These are phyloP conservation scores for Patellaria atrata DNA, from an alignment of 495 filamentous ascomycete genomes.

Conservation along the genomic window DNA sequence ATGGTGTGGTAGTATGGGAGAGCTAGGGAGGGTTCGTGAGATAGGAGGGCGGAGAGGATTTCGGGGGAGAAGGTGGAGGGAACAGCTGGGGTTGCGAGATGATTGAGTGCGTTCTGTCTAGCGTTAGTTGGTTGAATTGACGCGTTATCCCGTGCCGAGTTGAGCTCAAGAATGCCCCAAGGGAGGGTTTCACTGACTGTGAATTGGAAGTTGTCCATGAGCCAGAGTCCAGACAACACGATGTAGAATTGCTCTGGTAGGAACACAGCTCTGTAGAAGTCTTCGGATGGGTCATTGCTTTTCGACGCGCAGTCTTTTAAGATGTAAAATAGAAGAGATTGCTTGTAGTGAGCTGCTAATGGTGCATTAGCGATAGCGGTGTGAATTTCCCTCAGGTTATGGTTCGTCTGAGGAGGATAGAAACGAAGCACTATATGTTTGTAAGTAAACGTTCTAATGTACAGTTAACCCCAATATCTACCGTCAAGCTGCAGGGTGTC, in stretches of 20 bases:
- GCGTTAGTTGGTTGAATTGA: too few relatives aligned
- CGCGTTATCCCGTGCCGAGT: too few relatives aligned
- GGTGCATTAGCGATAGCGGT: conserved; percentile 43
- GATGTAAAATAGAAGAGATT: conserved; percentile 67
- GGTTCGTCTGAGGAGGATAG: conserved; percentile 56
- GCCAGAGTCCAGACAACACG: conserved; percentile 70
- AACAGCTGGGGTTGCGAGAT: conserved; percentile 59
- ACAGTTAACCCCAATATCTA: conserved; percentile 26
- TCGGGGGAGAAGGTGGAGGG: conserved; percentile 70
- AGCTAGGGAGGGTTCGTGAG: conserved; percentile 47
- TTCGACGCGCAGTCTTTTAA: conserved; percentile 45
- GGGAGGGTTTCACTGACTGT: too few relatives aligned
- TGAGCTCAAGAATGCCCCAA: background rate
- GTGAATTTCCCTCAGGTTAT: conserved; percentile 49
- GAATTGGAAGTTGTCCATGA: conserved; percentile 57
- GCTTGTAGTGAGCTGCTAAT: conserved; percentile 54
- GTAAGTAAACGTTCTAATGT: conserved; percentile 1
- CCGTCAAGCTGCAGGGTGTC: conserved; percentile 54
- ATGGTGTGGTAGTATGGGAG: conserved; percentile 66
- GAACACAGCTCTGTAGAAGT: conserved; percentile 42
- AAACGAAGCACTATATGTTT: conserved; percentile 43
- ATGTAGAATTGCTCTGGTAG: conserved; percentile 55
- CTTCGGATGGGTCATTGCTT: conserved; percentile 34
- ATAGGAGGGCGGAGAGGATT: conserved; percentile 55
- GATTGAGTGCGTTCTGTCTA: conserved; percentile 47